Conservation (phyloP, 352 stramenopile species). For the Phytophthora citrophthora region DNA sequence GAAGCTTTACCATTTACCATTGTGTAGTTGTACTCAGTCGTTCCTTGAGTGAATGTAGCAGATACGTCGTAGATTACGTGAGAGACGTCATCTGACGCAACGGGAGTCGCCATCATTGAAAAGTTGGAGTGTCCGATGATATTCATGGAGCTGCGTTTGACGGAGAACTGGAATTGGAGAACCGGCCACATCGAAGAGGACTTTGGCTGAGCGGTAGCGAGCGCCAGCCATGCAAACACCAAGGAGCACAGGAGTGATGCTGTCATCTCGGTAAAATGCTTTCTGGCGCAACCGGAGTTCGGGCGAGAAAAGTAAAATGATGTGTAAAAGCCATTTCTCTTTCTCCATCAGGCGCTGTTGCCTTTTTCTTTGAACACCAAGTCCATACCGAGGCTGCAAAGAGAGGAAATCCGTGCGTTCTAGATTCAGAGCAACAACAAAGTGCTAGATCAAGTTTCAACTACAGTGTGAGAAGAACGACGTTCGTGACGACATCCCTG, state of each 20-base stretch:
- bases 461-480: too few species aligned
- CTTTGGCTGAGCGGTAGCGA: neutral
- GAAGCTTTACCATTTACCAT: constrained; percentile 23
- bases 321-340: neutral
- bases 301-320: neutral
- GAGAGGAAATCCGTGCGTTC: too few species aligned
- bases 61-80: constrained; percentile 28
- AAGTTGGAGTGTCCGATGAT: constrained; percentile 28
- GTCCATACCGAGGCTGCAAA: too few species aligned
- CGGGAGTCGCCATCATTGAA: constrained; percentile 25
- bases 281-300: neutral
- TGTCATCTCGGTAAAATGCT: neutral
- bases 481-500: too few species aligned
- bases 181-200: constrained; percentile 2
- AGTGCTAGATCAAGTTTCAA: too few species aligned
- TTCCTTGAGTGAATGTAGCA: constrained; percentile 7
- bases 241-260: neutral
- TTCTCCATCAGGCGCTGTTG: neutral
- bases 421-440: too few species aligned
- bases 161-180: constrained; percentile 25
- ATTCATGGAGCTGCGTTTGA: constrained; percentile 39
- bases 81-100: constrained; percentile 1
- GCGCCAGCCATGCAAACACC: neutral
- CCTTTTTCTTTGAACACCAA: too few species aligned
- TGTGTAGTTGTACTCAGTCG: constrained; percentile 20